Evolutionary conservation across 805 yeast genomes (phyloP).

Genomic region (Candida peoriensis): DNA sequence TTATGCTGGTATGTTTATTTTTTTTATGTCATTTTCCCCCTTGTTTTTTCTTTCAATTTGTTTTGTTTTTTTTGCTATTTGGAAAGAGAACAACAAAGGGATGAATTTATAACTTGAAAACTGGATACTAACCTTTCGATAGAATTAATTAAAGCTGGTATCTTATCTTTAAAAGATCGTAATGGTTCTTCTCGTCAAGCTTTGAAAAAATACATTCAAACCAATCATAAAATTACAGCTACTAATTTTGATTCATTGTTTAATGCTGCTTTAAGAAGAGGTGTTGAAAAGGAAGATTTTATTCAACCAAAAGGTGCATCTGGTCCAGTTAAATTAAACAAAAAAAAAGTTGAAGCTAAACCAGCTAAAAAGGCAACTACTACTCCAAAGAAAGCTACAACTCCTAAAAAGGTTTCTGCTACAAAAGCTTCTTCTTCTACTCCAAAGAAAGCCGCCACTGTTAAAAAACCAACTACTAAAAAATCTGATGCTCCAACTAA

Average conservation of each 20-base stretch:
- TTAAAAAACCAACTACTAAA: slow-evolving; percentile 24
- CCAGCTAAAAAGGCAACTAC: slow-evolving; percentile 27
- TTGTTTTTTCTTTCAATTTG: neutral
- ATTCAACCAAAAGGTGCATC: slow-evolving; percentile 87
- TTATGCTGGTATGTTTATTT: slow-evolving; percentile 20
- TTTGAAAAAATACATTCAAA: slow-evolving; percentile 73
- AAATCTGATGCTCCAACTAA: slow-evolving; percentile 27
- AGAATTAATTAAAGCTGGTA: slow-evolving; percentile 46
- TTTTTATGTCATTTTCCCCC: neutral
- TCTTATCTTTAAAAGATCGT: slow-evolving; percentile 68
- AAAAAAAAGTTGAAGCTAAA: slow-evolving; percentile 24
- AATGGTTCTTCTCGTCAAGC: slow-evolving; percentile 85
- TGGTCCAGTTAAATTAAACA: slow-evolving; percentile 68
- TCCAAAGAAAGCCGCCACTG: slow-evolving; percentile 25
- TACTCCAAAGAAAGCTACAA: slow-evolving; percentile 24
- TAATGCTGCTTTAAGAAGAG: slow-evolving; percentile 74
- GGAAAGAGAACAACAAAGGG: too few relatives aligned
- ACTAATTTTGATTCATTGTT: slow-evolving; percentile 68
- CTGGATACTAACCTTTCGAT: neutral
- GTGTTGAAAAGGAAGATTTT: slow-evolving; percentile 73
- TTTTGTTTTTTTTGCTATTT: too few relatives aligned
- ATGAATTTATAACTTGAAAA: neutral
- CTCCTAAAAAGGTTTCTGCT: slow-evolving; percentile 20
- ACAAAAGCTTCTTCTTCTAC: slow-evolving; percentile 23
- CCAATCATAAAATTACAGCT: slow-evolving; percentile 55